A percentile compares a stretch with the other conserved stretches of the same genome.
Evolutionary conservation across 1,284 basidiomycete species (phyloP).

Genomic region (Rhodotorula sp.): DNA sequence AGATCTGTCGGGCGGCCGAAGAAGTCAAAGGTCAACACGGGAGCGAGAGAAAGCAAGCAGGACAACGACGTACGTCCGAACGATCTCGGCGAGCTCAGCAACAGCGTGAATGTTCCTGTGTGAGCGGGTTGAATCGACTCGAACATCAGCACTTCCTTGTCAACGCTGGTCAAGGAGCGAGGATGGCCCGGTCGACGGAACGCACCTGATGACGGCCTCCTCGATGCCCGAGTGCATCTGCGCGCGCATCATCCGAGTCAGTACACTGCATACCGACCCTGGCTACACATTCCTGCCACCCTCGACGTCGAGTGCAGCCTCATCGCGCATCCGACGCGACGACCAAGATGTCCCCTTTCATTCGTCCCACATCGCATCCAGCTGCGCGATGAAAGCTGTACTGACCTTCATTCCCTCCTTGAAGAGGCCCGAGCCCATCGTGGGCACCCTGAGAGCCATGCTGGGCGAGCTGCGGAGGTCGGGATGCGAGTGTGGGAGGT

Average conservation of each 20-base stretch:
- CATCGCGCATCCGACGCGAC: too few species aligned
- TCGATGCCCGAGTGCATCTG: conserved; percentile 45
- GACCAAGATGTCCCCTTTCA: too few species aligned
- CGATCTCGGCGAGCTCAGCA: conserved; percentile 87
- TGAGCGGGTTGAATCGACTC: background rate
- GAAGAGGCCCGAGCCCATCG: conserved; percentile 38
- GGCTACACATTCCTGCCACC: too few species aligned
- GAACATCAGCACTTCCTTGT: too few species aligned
- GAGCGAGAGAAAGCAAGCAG: background rate
- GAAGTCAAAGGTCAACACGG: conserved; percentile 77
- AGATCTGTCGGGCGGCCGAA: conserved; percentile 9
- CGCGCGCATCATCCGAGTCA: background rate
- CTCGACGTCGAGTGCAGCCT: too few species aligned
- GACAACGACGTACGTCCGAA: conserved; percentile 61
- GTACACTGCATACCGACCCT: background rate
- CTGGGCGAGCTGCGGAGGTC: background rate
- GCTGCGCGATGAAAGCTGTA: background rate
- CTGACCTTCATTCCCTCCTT: conserved; percentile 43
- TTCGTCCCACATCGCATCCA: too few species aligned
- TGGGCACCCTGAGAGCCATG: conserved; percentile 35
- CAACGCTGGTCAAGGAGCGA: background rate
- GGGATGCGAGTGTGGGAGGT: background rate
- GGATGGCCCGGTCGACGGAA: background rate
- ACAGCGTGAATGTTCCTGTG: conserved; percentile 91
- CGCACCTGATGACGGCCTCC: conserved; percentile 46